Evolutionary conservation across 805 yeast genomes (phyloP), one percentile per base, ranked within the genome.

Genomic region (Lachancea waltii): DNA sequence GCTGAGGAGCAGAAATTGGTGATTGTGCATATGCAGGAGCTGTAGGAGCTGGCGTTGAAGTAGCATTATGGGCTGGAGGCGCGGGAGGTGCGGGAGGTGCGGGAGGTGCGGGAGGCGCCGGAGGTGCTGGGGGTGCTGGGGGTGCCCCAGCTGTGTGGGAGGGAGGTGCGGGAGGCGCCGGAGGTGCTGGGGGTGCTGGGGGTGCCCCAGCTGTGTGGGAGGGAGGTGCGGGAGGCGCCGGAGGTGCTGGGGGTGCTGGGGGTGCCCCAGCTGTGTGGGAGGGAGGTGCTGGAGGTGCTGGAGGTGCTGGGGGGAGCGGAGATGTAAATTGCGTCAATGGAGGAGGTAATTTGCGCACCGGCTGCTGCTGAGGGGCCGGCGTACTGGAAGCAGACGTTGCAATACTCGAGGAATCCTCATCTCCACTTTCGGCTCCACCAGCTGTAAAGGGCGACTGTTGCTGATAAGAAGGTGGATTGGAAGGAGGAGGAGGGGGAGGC

Each of bases 401-500:
- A 5, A 21, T 32, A 26, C 35, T 30, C n/a, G 32, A 20, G 14
- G 13, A 14, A 13, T 36, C 40, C n/a, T 18, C 13, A 13, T 24
- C 25, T 3, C 30, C 10, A 6, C 15, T 17, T 25, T 25, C 14
- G n/a, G 17, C 33, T 8, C 30, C 40, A 3, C 10, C 11, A 7
- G 24, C 40, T 23, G 20, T 30, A 18, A 18, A 25, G 5, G 35
- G 25, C 8, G 31, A 24, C 22, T 33, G 27, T 8, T 14, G n/a
- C n/a, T 5, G 22, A 16, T 23, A 7, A 8, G 10, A 11, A 6
- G 26, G 8, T 10, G 26, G 8, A n/a, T 27, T 41, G 42, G 37
- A 43, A 42, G 41, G 49, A 44, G 51, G 45, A 36, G 42, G 48
- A 38, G 47, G 51, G 28, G 51, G 36, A 3, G 73, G 70, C 2